Evolutionary conservation across 208 protist genomes (phyloP), one percentile per base, ranked within the genome.

Genomic region (Crithidia brevicula): DNA sequence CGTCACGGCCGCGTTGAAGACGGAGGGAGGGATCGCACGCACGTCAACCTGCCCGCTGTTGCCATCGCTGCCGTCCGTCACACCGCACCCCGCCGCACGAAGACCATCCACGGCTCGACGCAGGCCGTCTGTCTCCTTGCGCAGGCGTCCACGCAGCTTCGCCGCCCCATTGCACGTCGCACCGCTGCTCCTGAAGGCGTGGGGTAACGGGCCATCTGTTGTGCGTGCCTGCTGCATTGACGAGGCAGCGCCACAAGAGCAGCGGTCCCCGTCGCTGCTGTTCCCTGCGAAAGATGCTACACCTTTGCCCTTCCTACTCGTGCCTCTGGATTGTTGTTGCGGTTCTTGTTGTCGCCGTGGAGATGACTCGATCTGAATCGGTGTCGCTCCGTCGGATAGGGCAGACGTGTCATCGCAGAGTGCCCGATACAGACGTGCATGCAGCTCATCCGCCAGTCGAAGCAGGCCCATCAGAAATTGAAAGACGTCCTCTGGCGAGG

Each of bases 141-240:
- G 22, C 31, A 84, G 57, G 13, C 79, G 67, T 11, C 52, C 40
- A 8, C 52, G 62, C 36, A 84, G 61, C 52, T 80, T 79, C 0
- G 58, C 59, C 1, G 64, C 18, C 23, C 78, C 78, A 15, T 45
- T 20, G 47, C 43, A 68, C n/a, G 30, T 13, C 20, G 57, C 28
- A 18, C 6, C 33, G 20, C 38, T 28, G 42, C 62, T 36, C 11
- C 4, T n/a, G n/a, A n/a, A n/a, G n/a, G n/a, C n/a, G n/a, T n/a
- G n/a, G n/a, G n/a, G n/a, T n/a, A n/a, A n/a, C n/a, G n/a, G n/a
- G n/a, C n/a, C n/a, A n/a, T n/a, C n/a, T n/a, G n/a, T n/a, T n/a
- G n/a, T n/a, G n/a, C n/a, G n/a, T n/a, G n/a, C n/a, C n/a, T n/a
- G n/a, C n/a, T n/a, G n/a, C n/a, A n/a, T n/a, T n/a, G n/a, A n/a